A percentile compares a stretch with the other conserved stretches of the same genome.
Conservation (phyloP, 2,329 filamentous ascomycete species). For the Ophidiomyces ophidiicola region DNA sequence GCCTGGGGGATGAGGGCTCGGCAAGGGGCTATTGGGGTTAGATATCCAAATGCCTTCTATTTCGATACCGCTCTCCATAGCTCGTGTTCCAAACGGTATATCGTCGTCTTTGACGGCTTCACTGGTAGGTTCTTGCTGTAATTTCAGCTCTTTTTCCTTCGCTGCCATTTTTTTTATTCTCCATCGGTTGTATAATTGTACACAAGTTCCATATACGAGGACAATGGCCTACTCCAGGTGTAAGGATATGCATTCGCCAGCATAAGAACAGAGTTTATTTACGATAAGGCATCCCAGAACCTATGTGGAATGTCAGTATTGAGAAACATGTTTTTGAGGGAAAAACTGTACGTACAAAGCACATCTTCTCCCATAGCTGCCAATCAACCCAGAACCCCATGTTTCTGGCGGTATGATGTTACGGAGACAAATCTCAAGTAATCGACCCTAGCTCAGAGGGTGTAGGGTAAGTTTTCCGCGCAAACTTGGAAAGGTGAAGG, state of each 20-base stretch:
- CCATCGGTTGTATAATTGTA: conserved; percentile 47
- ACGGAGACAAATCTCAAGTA: too few relatives aligned
- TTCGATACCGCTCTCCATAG: conserved; percentile 69
- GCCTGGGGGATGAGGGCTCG: conserved; percentile 17
- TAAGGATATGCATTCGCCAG: background rate
- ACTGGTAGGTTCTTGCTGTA: conserved; percentile 40
- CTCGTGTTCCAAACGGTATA: conserved; percentile 75
- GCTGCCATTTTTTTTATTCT: conserved; percentile 50
- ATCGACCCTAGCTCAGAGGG: too few relatives aligned
- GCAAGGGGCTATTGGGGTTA: conserved; percentile 31
- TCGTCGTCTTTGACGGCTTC: conserved; percentile 47
- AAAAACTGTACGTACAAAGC: conserved; percentile 54
- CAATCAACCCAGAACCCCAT: conserved; percentile 55
- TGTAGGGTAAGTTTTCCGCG: too few relatives aligned
- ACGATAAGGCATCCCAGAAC: conserved; percentile 60
- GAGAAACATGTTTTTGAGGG: conserved; percentile 3
- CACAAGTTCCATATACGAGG: conserved; percentile 54
- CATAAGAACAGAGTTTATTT: conserved; percentile 16
- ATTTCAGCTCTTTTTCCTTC: conserved; percentile 54
- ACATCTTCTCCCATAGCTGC: conserved; percentile 81
- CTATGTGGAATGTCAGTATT: too few relatives aligned
- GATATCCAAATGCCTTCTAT: conserved; percentile 77
- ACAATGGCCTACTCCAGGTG: conserved; percentile 42
- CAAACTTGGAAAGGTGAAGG: too few relatives aligned
- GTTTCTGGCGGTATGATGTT: too few relatives aligned